Percentiles rank a stretch among this genome's conserved stretches.
These are phyloP conservation scores for Penicillium sp. DNA, from an alignment of 2,329 filamentous ascomycete species.

Conservation along the genomic window DNA sequence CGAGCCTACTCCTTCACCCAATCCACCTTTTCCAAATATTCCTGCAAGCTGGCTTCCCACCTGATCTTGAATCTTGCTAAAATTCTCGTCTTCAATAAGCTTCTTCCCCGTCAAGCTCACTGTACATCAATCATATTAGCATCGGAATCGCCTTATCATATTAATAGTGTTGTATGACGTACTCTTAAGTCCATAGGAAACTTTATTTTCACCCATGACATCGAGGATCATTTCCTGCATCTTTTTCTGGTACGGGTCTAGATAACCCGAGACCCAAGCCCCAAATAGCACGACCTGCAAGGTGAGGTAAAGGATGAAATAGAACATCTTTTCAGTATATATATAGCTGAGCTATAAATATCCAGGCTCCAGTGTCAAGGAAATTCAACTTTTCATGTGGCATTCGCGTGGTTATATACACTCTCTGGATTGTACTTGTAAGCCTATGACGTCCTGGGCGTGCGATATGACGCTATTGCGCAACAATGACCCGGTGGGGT, in stretches of 20 bases:
- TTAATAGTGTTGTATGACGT: neutral
- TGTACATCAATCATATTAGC: constrained; percentile 3
- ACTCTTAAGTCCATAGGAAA: constrained; percentile 27
- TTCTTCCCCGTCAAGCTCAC: constrained; percentile 24
- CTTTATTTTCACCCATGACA: constrained; percentile 29
- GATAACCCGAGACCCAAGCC: constrained; percentile 29
- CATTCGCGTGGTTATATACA: neutral
- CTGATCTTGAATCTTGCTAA: constrained; percentile 25
- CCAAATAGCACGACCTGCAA: constrained; percentile 14
- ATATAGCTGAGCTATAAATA: neutral
- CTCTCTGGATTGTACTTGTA: neutral
- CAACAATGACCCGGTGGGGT: constrained; percentile 1
- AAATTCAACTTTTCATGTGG: neutral
- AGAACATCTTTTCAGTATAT: constrained; percentile 9
- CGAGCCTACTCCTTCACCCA: constrained; percentile 20
- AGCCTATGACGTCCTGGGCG: constrained; percentile 21
- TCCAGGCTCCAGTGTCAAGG: neutral
- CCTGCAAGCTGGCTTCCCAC: constrained; percentile 21
- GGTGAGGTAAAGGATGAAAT: constrained; percentile 15
- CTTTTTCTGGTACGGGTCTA: constrained; percentile 29
- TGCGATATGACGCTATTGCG: constrained; percentile 16
- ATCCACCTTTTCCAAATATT: constrained; percentile 23
- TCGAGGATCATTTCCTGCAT: constrained; percentile 29
- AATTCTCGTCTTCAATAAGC: constrained; percentile 24
- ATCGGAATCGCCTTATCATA: neutral